Base-by-base conservation (phyloP, 257 asterid genomes). In the Jasminum sambac region DNA sequence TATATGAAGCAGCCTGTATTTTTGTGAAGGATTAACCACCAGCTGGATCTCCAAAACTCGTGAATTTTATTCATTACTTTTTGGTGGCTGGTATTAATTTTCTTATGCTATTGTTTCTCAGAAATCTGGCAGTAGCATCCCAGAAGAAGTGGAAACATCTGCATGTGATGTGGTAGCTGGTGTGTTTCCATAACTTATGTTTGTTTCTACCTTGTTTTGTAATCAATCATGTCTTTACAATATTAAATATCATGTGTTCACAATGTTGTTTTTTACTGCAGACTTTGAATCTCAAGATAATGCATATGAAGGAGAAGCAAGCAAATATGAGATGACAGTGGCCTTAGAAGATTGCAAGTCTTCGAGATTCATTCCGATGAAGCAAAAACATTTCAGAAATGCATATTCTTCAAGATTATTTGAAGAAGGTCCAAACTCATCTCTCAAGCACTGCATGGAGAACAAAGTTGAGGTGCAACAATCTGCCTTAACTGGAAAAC, bases 101-200 rank as follows among this genome's bases (percentile, higher is more conserved):
- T 70, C 16, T 67, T 66, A 59, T 41, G 16, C 38, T 40, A 61
- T 74, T 71, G 41, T 66, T 70, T 69, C 71, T 72, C 90, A 95
- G 99, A 88, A 75, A 85, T 78, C 80, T 77, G 88, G 88, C 63
- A 66, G 87, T 78, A 73, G 79, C 69, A 75, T 72, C 72, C 88
- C 70, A 77, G 98, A 90, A 83, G 97, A 90, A 79, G 95, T 83
- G 80, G 98, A 84, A 74, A 84, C 96, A 59, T 95, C 97, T 65
- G 87, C 84, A 26, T 87, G 77, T 84, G 83, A 85, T 82, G 82
- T 76, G 62, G 81, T 76, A 21, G 84, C 95, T 84, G 99, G 98
- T 89, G 80, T 38, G 36, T 67, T 67, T 66, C 41, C 75, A 44
- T 19, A 65, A 21, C 55, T 67, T 41, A 66, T 65, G 58, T 64